These are phyloP conservation scores for Debaryomyces robertsiae DNA, from an alignment of 1,139 yeast species.

Conservation along the genomic window DNA sequence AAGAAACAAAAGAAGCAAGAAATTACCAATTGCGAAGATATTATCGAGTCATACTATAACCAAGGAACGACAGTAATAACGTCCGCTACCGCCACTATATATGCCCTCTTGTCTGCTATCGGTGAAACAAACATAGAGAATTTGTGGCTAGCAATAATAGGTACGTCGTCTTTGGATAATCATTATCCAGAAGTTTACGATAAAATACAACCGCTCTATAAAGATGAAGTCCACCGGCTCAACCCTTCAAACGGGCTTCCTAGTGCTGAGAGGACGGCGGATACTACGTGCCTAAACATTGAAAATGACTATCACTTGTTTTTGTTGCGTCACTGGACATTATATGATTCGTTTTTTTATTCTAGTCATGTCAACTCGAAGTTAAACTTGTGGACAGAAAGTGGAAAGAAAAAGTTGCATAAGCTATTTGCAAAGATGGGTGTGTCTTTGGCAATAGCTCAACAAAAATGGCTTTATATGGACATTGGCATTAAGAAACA, in stretches of 20 bases:
- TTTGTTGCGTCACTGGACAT: conserved; percentile 87
- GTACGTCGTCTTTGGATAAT: conserved; percentile 79
- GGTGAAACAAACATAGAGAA: conserved; percentile 61
- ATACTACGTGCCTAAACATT: conserved; percentile 62
- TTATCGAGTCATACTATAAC: conserved; percentile 70
- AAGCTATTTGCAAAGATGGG: conserved; percentile 97
- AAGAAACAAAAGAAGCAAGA: conserved; percentile 33
- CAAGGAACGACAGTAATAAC: conserved; percentile 81
- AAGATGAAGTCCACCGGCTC: conserved; percentile 82
- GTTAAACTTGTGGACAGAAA: conserved; percentile 86
- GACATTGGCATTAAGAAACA: conserved; percentile 77
- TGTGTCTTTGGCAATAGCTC: conserved; percentile 81
- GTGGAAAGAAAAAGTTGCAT: conserved; percentile 83
- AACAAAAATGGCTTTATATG: conserved; percentile 92
- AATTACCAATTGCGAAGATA: conserved; percentile 56
- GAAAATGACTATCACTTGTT: conserved; percentile 88
- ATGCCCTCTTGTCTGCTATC: conserved; percentile 74
- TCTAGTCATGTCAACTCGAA: conserved; percentile 90
- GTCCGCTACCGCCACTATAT: conserved; percentile 77
- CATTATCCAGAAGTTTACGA: conserved; percentile 79
- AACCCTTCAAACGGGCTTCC: conserved; percentile 31
- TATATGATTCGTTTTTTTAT: conserved; percentile 87
- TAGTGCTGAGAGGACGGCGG: conserved; percentile 51
- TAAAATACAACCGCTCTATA: conserved; percentile 68
- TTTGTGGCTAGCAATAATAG: conserved; percentile 88